Percentiles rank a stretch among this genome's conserved stretches.
Conservation (phyloP, 176 grass and related monocot species). For the Raddia distichophylla region DNA sequence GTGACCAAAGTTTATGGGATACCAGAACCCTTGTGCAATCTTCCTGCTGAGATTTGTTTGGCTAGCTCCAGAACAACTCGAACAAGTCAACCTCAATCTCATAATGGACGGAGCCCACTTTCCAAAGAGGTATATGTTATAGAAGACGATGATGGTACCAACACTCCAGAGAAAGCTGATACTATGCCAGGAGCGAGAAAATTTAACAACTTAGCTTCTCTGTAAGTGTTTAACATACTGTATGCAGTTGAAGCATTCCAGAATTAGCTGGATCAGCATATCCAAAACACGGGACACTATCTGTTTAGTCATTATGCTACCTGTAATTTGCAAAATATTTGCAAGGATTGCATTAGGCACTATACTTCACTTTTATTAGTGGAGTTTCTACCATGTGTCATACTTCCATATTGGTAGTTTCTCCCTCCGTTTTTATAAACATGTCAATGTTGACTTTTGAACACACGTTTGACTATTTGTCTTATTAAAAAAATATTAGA, state of each 20-base stretch:
- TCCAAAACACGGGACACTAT: not conserved
- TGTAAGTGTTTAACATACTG: conserved; percentile 47
- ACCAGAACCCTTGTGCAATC: conserved; percentile 26
- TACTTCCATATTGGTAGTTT: conserved; percentile 36
- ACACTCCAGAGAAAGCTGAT: conserved; percentile 39
- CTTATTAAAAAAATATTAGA: too few species aligned
- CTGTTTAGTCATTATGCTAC: not conserved
- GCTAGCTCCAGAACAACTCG: conserved; percentile 47
- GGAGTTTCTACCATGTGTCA: conserved; percentile 7
- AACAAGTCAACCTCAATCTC: conserved; percentile 21
- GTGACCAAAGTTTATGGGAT: conserved; percentile 31
- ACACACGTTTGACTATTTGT: too few species aligned
- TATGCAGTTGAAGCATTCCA: conserved; percentile 1
- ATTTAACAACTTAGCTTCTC: conserved; percentile 51
- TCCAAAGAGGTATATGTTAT: conserved; percentile 78
- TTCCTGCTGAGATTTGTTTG: conserved; percentile 56
- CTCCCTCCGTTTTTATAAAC: not conserved
- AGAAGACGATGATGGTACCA: conserved; percentile 55
- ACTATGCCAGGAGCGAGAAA: conserved; percentile 43
- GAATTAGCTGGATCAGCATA: conserved; percentile 19
- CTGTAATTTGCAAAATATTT: conserved; percentile 22
- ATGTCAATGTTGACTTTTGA: too few species aligned
- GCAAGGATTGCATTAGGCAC: not conserved
- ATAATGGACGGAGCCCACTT: conserved; percentile 53
- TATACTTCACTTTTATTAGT: conserved; percentile 36